These are phyloP conservation scores for Ambrosia trifida DNA, from an alignment of 129 eudicot species.

Conservation along the genomic window DNA sequence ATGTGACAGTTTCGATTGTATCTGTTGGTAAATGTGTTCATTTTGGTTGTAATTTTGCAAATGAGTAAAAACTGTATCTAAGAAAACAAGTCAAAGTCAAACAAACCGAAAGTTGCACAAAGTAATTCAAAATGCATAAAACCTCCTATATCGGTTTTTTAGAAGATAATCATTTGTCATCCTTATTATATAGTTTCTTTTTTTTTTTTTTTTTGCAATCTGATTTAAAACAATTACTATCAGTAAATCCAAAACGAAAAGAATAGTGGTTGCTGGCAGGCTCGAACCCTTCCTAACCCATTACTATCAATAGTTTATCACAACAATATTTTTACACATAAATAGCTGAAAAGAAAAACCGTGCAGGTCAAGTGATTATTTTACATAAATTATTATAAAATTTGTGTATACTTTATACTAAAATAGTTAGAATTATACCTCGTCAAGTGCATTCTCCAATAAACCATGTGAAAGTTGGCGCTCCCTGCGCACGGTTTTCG, in stretches of 20 bases:
- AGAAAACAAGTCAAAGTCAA: neutral
- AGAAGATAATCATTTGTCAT: neutral
- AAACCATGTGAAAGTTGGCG: slow-evolving; percentile 98
- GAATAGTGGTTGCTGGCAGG: too few relatives aligned
- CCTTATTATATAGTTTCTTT: neutral
- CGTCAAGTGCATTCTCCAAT: slow-evolving; percentile 91
- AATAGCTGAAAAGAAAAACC: too few relatives aligned
- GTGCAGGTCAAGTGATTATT: too few relatives aligned
- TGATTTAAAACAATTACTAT: too few relatives aligned
- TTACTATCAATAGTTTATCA: too few relatives aligned
- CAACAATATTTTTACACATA: too few relatives aligned
- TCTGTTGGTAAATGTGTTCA: neutral
- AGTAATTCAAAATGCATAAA: neutral
- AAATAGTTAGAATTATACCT: slow-evolving; percentile 43
- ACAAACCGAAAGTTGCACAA: neutral
- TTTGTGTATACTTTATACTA: neutral
- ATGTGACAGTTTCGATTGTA: neutral
- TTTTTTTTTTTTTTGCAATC: too few relatives aligned
- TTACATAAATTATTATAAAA: neutral
- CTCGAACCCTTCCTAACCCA: too few relatives aligned
- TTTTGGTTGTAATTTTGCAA: neutral
- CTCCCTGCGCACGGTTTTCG: slow-evolving; percentile 74
- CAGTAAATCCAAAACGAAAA: too few relatives aligned
- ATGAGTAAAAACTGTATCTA: too few relatives aligned
- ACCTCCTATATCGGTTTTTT: neutral